Conservation (phyloP, 2,329 filamentous ascomycete species). For the Penicillium sp. region DNA sequence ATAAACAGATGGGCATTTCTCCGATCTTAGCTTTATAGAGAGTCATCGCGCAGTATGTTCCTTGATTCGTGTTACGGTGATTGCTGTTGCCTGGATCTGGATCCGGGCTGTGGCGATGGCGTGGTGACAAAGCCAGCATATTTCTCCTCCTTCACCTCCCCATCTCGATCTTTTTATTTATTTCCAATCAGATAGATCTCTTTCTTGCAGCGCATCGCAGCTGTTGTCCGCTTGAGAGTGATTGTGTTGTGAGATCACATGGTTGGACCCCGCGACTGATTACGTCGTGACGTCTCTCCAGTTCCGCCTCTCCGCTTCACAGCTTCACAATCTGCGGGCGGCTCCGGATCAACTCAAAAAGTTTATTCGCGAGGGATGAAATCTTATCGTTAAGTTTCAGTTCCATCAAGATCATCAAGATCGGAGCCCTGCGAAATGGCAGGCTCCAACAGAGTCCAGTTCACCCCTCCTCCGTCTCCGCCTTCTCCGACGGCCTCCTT, state of each 20-base stretch:
- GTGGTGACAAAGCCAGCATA: background rate
- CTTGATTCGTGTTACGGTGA: conserved; percentile 5
- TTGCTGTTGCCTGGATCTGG: conserved; percentile 24
- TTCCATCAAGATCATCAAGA: background rate
- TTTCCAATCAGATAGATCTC: background rate
- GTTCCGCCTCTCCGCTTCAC: conserved; percentile 7
- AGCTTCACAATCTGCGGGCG: background rate
- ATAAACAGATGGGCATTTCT: conserved; percentile 31
- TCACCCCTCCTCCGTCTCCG: conserved; percentile 47
- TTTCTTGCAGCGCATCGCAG: background rate
- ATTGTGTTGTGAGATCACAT: conserved; percentile 13
- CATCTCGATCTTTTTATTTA: background rate
- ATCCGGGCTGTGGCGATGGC: conserved; percentile 21
- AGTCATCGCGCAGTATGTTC: background rate
- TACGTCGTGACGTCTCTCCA: conserved; percentile 20
- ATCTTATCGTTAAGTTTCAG: background rate
- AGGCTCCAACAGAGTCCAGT: conserved; percentile 32
- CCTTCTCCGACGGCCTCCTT: conserved; percentile 84
- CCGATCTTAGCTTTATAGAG: conserved; percentile 6
- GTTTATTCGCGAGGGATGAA: background rate
- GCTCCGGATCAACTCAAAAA: background rate
- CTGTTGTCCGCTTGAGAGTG: background rate
- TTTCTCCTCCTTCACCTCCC: background rate
- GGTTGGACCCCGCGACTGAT: conserved; percentile 18
- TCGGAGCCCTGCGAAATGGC: conserved; percentile 33